Evolutionary conservation across 202 grass and related monocot species (phyloP), one percentile per base, ranked within the genome.

Genomic region (Schoenoplectus triqueter): DNA sequence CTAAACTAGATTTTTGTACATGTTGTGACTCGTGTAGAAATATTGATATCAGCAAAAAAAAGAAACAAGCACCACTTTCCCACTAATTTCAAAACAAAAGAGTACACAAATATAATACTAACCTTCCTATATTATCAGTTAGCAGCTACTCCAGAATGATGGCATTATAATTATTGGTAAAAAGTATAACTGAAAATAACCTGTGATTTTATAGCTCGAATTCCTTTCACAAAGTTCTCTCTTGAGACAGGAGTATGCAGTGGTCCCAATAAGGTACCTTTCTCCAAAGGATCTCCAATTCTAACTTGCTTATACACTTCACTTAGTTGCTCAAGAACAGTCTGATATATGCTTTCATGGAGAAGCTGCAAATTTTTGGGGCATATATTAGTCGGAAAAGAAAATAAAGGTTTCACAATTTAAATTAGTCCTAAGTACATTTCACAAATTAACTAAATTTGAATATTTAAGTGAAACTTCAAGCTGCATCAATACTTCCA

Each of bases 251-350:
- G 86, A 86, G 96, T 99, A 61, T 99, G 96, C 70, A 99, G 79
- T 2, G 93, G 93, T 44, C 96, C 96, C 81, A 99, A 72, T 65
- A 99, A 92, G 65, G 90, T 95, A 20, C 93, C 96, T 40, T 95
- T 94, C 78, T 99, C 90, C 83, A 99, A 88, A 11, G 96, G 93
- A 83, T 99, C 90, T 7, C 96, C 96, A 74, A 99, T 95, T 91
- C 82, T 89, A 7, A 99, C 93, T 99, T 99, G 96, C 71, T 92
- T 94, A 89, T 99, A 99, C 11, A 94, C 93, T 86, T 99, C 91
- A 83, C 89, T 77, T 78, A 99, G 91, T 87, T 92, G 96, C 85
- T 95, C 91, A 89, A 99, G 86, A 84, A 99, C 83, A 77, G 85
- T 92, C 76, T 92, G 88, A 67, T 99, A 99, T 88, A 99, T 85